A percentile compares a stretch with the other conserved stretches of the same genome.
These are phyloP conservation scores for Pseudozyma tsukubaensis DNA, from an alignment of 1,284 basidiomycete genomes.

Conservation along the genomic window DNA sequence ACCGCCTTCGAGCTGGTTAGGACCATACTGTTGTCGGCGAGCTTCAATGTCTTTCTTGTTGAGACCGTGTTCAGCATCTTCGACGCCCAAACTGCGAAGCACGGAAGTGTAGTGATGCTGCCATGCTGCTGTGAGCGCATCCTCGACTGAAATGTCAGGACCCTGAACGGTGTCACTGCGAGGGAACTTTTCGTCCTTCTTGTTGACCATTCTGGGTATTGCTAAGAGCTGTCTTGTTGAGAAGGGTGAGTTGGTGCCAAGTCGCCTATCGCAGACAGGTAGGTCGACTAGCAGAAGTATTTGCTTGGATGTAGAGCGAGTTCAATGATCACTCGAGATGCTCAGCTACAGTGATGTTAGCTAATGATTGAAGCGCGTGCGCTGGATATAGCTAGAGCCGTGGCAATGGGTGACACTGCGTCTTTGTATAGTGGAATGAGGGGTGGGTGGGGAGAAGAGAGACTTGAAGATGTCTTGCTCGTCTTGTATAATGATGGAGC, in stretches of 20 bases:
- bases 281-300: conserved; percentile 20
- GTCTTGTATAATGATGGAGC: conserved; percentile 12
- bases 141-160: conserved; percentile 43
- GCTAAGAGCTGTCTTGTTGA: neutral
- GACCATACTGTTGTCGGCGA: conserved; percentile 56
- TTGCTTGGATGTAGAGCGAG: neutral
- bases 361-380: too few relatives aligned
- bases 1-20: conserved; percentile 63
- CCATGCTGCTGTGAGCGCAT: conserved; percentile 37
- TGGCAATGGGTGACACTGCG: neutral
- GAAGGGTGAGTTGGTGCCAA: neutral
- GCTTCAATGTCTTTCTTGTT: conserved; percentile 47
- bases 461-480: neutral
- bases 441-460: neutral
- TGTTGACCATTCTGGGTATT: conserved; percentile 33
- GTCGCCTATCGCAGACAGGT: conserved; percentile 47
- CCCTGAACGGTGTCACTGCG: conserved; percentile 48
- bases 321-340: neutral
- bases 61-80: conserved; percentile 55
- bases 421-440: neutral
- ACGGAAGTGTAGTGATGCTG: conserved; percentile 51
- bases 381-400: neutral
- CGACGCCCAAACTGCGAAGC: conserved; percentile 40
- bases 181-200: conserved; percentile 43
- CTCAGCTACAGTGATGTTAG: neutral